Percentiles rank a stretch among this genome's conserved stretches.
Evolutionary conservation across 192 early-diverging fungal genomes (phyloP).

Genomic region (Obelidium mucronatum): DNA sequence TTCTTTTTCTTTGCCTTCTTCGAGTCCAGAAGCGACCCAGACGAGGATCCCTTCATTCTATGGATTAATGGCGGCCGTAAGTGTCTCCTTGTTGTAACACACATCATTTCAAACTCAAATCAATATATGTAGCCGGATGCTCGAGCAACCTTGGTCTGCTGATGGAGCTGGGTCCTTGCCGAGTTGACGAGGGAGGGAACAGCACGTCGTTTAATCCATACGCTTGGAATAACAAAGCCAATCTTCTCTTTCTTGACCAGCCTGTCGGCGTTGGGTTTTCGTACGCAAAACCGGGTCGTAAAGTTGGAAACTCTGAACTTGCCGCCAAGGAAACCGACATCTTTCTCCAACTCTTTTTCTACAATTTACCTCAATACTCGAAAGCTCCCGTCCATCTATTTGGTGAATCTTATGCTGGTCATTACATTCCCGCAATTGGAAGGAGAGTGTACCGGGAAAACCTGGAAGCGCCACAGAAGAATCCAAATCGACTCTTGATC

Average conservation of each 20-base stretch:
- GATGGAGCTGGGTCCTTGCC: constrained; percentile 88
- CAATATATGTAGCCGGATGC: constrained; percentile 82
- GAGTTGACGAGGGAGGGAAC: constrained; percentile 77
- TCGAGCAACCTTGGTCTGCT: constrained; percentile 75
- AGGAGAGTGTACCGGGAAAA: constrained; percentile 82
- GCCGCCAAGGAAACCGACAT: constrained; percentile 90
- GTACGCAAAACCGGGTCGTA: constrained; percentile 62
- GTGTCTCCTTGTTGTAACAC: not conserved
- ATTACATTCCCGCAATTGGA: constrained; percentile 93
- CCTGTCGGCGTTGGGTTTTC: constrained; percentile 93
- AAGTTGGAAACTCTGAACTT: constrained; percentile 66
- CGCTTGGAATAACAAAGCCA: constrained; percentile 93
- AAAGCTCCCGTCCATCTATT: constrained; percentile 29
- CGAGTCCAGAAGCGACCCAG: constrained; percentile 80
- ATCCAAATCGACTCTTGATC: constrained; percentile 24
- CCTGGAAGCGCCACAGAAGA: constrained; percentile 46
- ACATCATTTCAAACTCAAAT: constrained; percentile 53
- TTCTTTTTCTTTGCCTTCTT: constrained; percentile 74
- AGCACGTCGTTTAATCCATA: constrained; percentile 70
- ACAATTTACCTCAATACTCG: constrained; percentile 25
- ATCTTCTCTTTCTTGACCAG: constrained; percentile 55
- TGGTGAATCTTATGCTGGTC: constrained; percentile 64
- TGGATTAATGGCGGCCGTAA: constrained; percentile 17
- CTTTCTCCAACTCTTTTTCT: constrained; percentile 86
- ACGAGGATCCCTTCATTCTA: constrained; percentile 72